phyloP scores from a whole-genome alignment of 139 green algal genomes.

The Coelastrella sp. region DNA sequence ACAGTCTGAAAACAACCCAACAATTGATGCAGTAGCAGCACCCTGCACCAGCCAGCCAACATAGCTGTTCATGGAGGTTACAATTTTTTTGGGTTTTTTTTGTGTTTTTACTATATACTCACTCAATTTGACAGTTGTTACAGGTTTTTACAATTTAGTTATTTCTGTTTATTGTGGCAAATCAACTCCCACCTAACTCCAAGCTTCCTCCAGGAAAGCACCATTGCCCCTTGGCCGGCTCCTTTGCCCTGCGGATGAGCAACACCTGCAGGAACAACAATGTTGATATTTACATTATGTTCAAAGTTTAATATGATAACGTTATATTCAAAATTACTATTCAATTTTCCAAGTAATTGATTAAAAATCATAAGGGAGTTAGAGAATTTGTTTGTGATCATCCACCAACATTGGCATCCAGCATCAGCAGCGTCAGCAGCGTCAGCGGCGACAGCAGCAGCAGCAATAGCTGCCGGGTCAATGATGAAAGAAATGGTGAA shows the following conservation, averaged over 20 bases:
- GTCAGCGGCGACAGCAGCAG: background rate
- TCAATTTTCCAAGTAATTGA: background rate
- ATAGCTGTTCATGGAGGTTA: background rate
- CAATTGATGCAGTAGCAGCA: too few species aligned
- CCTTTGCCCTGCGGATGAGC: conserved; percentile 68
- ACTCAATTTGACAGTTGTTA: too few species aligned
- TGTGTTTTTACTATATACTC: background rate
- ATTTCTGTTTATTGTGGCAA: too few species aligned
- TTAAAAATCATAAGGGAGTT: too few species aligned
- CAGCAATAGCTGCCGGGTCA: background rate
- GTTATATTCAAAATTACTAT: background rate
- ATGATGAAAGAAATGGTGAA: too few species aligned
- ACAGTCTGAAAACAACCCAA: too few species aligned
- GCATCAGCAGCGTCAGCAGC: background rate
- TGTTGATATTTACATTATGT: background rate
- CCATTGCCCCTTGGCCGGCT: conserved; percentile 63
- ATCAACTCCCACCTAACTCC: conserved; percentile 33
- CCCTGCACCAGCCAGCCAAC: too few species aligned
- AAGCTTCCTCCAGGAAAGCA: conserved; percentile 59
- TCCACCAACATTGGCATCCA: too few species aligned
- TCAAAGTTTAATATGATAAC: background rate
- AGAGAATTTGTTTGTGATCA: too few species aligned
- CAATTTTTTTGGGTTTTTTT: background rate
- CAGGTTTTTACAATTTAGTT: too few species aligned
- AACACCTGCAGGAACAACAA: conserved; percentile 53